Evolutionary conservation across 192 early-diverging fungal genomes (phyloP).

Genomic region (Geranomyces variabilis): DNA sequence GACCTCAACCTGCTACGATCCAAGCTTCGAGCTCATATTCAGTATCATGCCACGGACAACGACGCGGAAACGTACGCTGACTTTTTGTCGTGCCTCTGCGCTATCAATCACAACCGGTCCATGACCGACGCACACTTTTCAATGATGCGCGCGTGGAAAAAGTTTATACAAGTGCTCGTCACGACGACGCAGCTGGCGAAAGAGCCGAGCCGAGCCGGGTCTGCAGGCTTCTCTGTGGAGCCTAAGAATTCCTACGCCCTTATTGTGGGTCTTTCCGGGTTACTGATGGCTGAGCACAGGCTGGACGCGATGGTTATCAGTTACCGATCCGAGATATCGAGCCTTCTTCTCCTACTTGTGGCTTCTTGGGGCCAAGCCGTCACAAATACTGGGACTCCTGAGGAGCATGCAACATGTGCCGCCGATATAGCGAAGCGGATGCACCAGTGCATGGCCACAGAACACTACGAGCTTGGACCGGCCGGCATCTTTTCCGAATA

Average conservation of each 20-base stretch:
- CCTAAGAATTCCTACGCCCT: constrained; percentile 6
- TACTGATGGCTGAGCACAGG: constrained; percentile 10
- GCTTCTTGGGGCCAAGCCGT: constrained; percentile 19
- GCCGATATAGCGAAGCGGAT: constrained; percentile 5
- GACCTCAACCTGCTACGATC: constrained; percentile 27
- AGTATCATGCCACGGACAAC: neutral
- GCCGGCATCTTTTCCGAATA: constrained; percentile 30
- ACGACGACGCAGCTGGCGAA: neutral
- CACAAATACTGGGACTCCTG: neutral
- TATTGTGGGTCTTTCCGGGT: constrained; percentile 2
- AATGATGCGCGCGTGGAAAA: constrained; percentile 26
- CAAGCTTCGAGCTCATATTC: constrained; percentile 20
- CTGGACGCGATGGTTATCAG: constrained; percentile 10
- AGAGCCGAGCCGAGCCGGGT: neutral
- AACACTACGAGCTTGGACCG: constrained; percentile 24
- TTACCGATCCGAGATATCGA: constrained; percentile 30
- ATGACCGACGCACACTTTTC: constrained; percentile 33
- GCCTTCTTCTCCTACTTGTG: constrained; percentile 23
- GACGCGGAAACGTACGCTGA: constrained; percentile 20
- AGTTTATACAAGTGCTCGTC: constrained; percentile 33
- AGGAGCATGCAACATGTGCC: neutral
- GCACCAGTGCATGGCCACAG: constrained; percentile 16
- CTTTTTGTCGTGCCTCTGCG: constrained; percentile 6
- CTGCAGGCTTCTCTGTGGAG: neutral
- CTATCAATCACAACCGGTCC: constrained; percentile 35